Evolutionary conservation across 2,329 filamentous ascomycete genomes (phyloP).

Genomic region (Pestalotiopsis sp.): DNA sequence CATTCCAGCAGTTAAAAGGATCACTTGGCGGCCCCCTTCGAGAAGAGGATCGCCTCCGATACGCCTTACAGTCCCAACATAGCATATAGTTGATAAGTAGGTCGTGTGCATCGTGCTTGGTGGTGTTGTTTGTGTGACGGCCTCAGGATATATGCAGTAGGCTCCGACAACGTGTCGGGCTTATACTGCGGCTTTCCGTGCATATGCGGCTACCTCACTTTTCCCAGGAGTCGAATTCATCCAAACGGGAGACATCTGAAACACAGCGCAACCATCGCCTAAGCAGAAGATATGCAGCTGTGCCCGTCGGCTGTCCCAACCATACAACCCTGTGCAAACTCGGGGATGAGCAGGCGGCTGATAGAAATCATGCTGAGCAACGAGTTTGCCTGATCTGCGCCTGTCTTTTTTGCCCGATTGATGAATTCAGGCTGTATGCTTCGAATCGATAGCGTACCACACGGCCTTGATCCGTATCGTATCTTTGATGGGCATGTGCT

Average conservation of each 20-base stretch:
- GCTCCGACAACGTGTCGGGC: background rate
- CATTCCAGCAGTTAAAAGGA: background rate
- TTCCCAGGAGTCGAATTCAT: background rate
- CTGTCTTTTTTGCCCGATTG: background rate
- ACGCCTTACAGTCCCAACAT: background rate
- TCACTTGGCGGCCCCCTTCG: background rate
- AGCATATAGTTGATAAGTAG: background rate
- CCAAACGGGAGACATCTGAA: constrained; percentile 10
- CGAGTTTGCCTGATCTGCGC: too few relatives aligned
- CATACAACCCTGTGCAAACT: background rate
- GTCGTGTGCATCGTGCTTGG: background rate
- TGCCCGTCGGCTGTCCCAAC: background rate
- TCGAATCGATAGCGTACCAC: too few relatives aligned
- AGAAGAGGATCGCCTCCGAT: background rate
- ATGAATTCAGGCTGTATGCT: background rate
- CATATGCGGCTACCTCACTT: background rate
- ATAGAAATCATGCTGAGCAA: background rate
- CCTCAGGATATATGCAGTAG: background rate
- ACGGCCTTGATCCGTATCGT: background rate
- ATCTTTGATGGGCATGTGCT: background rate
- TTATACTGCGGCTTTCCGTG: constrained; percentile 6
- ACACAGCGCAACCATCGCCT: constrained; percentile 9
- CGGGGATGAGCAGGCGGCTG: background rate
- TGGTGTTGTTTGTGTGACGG: background rate
- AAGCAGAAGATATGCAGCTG: constrained; percentile 9